phyloP scores from a whole-genome alignment of 2,329 filamentous ascomycete genomes.

The Alternaria triticimaculans region DNA sequence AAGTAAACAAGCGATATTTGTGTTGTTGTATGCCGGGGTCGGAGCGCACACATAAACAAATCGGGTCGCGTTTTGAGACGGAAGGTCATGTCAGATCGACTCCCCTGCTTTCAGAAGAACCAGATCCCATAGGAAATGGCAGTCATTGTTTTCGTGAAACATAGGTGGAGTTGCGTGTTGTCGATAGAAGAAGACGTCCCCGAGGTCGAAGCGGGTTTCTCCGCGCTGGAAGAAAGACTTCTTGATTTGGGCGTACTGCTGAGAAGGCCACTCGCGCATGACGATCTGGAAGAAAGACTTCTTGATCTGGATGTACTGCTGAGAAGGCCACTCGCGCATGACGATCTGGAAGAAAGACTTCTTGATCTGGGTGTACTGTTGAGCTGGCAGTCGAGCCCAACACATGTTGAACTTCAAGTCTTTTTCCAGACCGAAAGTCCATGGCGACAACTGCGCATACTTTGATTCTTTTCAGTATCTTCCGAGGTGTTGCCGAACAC shows the following conservation, averaged over 20 bases:
- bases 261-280: conserved; percentile 76
- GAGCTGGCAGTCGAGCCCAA: conserved; percentile 35
- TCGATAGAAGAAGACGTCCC: conserved; percentile 67
- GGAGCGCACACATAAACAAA: fast-evolving
- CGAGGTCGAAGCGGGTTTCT: conserved; percentile 59
- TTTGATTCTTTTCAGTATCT: background rate
- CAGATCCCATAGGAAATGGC: fast-evolving
- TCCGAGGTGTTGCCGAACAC: background rate
- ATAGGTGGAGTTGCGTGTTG: background rate
- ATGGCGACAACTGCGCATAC: background rate
- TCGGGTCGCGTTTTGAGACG: background rate
- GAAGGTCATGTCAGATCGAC: background rate
- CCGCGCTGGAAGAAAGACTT: conserved; percentile 78
- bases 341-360: conserved; percentile 75
- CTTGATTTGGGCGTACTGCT: conserved; percentile 73
- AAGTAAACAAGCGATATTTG: fast-evolving
- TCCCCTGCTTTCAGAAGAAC: background rate
- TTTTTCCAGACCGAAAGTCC: background rate
- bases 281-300: conserved; percentile 79
- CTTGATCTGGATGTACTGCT: conserved; percentile 72
- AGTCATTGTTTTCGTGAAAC: background rate
- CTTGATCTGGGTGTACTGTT: conserved; percentile 73
- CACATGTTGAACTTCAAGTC: background rate
- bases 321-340: too few species aligned
- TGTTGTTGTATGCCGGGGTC: background rate